Percentiles rank a stretch among this genome's conserved stretches.
Evolutionary conservation across 768 basidiomycete genomes (phyloP).

Genomic region (Boletus reticulatus): DNA sequence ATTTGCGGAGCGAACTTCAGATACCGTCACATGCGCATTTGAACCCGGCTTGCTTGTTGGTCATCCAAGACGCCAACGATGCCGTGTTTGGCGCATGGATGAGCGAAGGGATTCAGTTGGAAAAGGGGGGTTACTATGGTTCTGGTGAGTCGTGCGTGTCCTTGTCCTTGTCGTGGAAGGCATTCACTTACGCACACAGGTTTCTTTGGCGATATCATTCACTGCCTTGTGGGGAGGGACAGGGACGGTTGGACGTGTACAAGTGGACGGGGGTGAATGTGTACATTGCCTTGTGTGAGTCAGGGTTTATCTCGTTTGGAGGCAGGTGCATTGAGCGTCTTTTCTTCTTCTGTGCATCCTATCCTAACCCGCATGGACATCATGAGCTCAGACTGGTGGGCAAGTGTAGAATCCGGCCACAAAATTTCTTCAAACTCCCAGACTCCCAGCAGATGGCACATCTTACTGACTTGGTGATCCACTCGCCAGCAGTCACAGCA

Average conservation of each 20-base stretch:
- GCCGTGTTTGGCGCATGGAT: slow-evolving; percentile 81
- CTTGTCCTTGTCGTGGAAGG: neutral
- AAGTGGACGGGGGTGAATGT: slow-evolving; percentile 88
- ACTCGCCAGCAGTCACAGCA: too few relatives aligned
- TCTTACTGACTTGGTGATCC: too few relatives aligned
- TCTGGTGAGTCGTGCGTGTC: slow-evolving; percentile 69
- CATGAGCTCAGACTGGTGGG: too few relatives aligned
- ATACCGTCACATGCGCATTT: slow-evolving; percentile 23
- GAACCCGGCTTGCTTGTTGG: slow-evolving; percentile 51
- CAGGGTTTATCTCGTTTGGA: slow-evolving; percentile 80
- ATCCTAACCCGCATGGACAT: neutral
- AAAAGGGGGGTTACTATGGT: slow-evolving; percentile 74
- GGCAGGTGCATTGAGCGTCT: slow-evolving; percentile 66
- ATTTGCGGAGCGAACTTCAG: slow-evolving; percentile 54
- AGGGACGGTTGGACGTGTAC: slow-evolving; percentile 55
- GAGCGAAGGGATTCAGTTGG: slow-evolving; percentile 60
- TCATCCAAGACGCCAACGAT: slow-evolving; percentile 62
- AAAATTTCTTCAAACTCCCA: too few relatives aligned
- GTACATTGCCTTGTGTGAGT: slow-evolving; percentile 86
- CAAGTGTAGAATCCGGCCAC: too few relatives aligned
- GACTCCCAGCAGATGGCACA: too few relatives aligned
- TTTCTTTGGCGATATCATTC: slow-evolving; percentile 72
- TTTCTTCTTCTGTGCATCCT: neutral
- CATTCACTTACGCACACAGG: slow-evolving; percentile 33
- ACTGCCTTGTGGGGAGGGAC: neutral